These are phyloP conservation scores for Hypoxylon sp. DNA, from an alignment of 2,329 filamentous ascomycete species.

Conservation along the genomic window DNA sequence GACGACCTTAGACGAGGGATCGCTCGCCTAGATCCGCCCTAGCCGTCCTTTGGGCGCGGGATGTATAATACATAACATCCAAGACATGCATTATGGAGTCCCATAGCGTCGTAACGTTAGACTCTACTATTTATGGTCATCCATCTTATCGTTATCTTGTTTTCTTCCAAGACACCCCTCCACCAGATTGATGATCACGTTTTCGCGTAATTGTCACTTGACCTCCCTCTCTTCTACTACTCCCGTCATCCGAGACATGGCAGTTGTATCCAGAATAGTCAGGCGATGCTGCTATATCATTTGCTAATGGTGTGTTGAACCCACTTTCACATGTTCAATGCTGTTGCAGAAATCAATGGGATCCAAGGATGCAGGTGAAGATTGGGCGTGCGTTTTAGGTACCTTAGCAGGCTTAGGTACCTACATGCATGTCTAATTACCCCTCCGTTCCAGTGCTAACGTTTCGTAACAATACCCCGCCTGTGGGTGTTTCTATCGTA, in stretches of 20 bases:
- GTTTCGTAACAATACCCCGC: constrained; percentile 33
- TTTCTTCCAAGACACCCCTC: constrained; percentile 34
- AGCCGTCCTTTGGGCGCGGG: constrained; percentile 36
- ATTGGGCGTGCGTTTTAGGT: constrained; percentile 3
- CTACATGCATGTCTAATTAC: constrained; percentile 7
- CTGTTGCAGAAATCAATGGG: constrained; percentile 23
- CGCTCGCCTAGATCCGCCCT: constrained; percentile 45
- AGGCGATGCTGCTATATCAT: constrained; percentile 44
- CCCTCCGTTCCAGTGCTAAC: constrained; percentile 9
- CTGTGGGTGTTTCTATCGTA: background rate
- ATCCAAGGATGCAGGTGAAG: background rate
- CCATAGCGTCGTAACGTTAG: constrained; percentile 16
- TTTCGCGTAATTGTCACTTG: constrained; percentile 51
- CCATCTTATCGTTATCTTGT: constrained; percentile 43
- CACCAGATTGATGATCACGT: constrained; percentile 46
- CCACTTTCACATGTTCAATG: constrained; percentile 52
- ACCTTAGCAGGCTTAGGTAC: constrained; percentile 4
- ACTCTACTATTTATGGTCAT: constrained; percentile 41
- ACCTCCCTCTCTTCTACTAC: constrained; percentile 42
- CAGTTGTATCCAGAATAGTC: constrained; percentile 46
- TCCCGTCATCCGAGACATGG: constrained; percentile 41
- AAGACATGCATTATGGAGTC: constrained; percentile 21
- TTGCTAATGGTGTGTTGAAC: constrained; percentile 47
- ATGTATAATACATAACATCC: constrained; percentile 14
- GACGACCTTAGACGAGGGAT: constrained; percentile 24